Conservation (phyloP, 768 basidiomycete genomes). For the Phylloporus scabripes region DNA sequence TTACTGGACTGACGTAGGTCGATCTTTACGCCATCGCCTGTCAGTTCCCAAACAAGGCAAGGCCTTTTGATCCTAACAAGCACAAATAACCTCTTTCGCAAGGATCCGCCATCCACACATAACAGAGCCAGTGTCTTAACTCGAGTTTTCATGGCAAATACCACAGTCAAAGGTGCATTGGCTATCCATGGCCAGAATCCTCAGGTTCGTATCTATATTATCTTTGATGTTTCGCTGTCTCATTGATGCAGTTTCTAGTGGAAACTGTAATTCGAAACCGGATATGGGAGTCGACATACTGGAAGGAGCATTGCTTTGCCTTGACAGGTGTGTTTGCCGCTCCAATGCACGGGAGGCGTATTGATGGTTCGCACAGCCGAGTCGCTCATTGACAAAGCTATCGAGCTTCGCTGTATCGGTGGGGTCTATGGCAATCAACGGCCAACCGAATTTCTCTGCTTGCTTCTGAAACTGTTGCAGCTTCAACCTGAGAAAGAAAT, state of each 20-base stretch:
- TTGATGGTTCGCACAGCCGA: conserved; percentile 54
- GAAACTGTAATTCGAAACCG: conserved; percentile 95
- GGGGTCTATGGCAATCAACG: conserved; percentile 95
- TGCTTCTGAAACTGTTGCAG: conserved; percentile 91
- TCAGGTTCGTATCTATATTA: conserved; percentile 53
- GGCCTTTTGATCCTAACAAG: conserved; percentile 18
- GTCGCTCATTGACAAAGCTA: conserved; percentile 88
- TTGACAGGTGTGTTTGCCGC: conserved; percentile 61
- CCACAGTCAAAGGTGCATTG: conserved; percentile 78
- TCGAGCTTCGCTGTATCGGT: conserved; percentile 75
- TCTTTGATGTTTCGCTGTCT: conserved; percentile 7
- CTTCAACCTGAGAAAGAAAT: conserved; percentile 99
- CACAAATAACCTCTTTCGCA: conserved; percentile 14
- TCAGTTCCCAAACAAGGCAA: conserved; percentile 31
- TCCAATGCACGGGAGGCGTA: conserved; percentile 1
- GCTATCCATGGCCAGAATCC: conserved; percentile 98
- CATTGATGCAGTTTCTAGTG: conserved; percentile 66
- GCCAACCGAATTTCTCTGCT: conserved; percentile 90
- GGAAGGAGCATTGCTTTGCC: conserved; percentile 99
- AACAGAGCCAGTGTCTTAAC: too few species aligned
- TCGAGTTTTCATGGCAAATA: conserved; percentile 72
- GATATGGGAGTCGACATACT: conserved; percentile 91
- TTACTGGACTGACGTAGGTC: too few species aligned
- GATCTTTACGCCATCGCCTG: too few species aligned
- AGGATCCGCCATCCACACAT: background rate